Percentiles rank a stretch among this genome's conserved stretches.
Evolutionary conservation across 192 early-diverging fungal genomes (phyloP).

Genomic region (Coemansia sp.): DNA sequence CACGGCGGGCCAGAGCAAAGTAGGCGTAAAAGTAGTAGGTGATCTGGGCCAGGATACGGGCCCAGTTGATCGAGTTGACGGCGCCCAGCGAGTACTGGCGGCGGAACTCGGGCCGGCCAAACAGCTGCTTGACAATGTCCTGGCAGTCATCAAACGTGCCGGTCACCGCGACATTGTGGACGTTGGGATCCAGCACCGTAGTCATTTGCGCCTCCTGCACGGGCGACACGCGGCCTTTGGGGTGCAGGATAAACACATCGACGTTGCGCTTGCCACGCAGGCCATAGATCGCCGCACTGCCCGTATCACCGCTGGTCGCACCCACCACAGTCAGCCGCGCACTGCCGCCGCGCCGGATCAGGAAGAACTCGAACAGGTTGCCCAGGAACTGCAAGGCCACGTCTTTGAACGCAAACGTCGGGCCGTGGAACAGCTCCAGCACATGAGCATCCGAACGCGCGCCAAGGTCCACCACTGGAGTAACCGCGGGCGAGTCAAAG

Average conservation of each 20-base stretch:
- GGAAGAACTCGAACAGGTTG: slow-evolving; percentile 97
- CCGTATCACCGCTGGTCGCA: slow-evolving; percentile 95
- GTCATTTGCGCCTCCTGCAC: slow-evolving; percentile 99
- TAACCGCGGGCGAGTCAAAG: slow-evolving; percentile 69
- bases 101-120: slow-evolving; percentile 72
- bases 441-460: slow-evolving; percentile 25
- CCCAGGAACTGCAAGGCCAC: slow-evolving; percentile 95
- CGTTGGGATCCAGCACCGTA: slow-evolving; percentile 85
- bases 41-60: slow-evolving; percentile 92
- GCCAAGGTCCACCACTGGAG: slow-evolving; percentile 63
- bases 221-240: slow-evolving; percentile 80
- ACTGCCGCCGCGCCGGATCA: slow-evolving; percentile 60
- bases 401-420: slow-evolving; percentile 98
- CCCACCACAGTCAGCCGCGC: slow-evolving; percentile 84
- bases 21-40: slow-evolving; percentile 95
- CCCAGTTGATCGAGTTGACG: slow-evolving; percentile 99
- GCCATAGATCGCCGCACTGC: slow-evolving; percentile 97
- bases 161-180: slow-evolving; percentile 85
- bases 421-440: slow-evolving; percentile 94
- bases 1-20: slow-evolving; percentile 55
- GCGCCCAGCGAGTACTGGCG: slow-evolving; percentile 76
- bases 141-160: slow-evolving; percentile 99
- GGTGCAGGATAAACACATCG: slow-evolving; percentile 89
- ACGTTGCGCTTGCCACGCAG: slow-evolving; percentile 89
- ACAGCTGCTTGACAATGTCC: slow-evolving; percentile 89